A percentile compares a stretch with the other conserved stretches of the same genome.
Conservation (phyloP, 176 grass and related monocot genomes). For the Triticum timopheevii region DNA sequence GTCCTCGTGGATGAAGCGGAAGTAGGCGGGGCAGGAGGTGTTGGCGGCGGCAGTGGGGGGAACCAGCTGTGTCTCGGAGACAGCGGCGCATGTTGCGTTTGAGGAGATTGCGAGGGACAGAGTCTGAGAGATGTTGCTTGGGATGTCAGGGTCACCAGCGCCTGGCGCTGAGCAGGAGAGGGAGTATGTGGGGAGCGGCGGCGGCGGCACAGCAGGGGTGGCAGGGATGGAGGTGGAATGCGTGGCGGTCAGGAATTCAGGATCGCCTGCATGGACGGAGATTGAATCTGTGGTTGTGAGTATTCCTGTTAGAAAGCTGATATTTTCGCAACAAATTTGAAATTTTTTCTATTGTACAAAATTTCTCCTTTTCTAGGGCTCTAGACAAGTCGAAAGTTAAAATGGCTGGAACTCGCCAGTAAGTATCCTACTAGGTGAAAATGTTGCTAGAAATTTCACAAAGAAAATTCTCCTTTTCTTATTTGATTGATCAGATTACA, state of each 20-base stretch:
- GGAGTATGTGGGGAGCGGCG: constrained; percentile 30
- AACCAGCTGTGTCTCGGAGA: neutral
- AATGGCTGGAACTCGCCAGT: too few species aligned
- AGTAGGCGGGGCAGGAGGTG: constrained; percentile 69
- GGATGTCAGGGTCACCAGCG: constrained; percentile 26
- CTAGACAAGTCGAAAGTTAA: neutral
- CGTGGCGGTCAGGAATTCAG: constrained; percentile 26
- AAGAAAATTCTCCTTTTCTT: neutral
- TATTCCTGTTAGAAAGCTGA: neutral
- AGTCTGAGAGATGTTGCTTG: constrained; percentile 54
- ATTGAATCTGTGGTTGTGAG: constrained; percentile 9
- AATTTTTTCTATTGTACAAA: neutral
- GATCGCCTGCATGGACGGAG: constrained; percentile 25
- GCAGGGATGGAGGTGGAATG: constrained; percentile 31
- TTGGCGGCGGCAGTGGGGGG: constrained; percentile 12
- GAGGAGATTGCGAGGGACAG: constrained; percentile 33
- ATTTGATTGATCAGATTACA: too few species aligned
- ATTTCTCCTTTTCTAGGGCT: neutral
- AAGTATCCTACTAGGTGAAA: neutral
- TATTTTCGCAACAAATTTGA: neutral
- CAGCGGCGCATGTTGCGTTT: constrained; percentile 7
- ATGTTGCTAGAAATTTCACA: neutral
- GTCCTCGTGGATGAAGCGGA: constrained; percentile 88
- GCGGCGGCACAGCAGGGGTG: constrained; percentile 22
- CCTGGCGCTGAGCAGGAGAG: constrained; percentile 44